These are phyloP conservation scores for Cytospora chrysosperma DNA, from an alignment of 2,329 filamentous ascomycete genomes.

Conservation along the genomic window DNA sequence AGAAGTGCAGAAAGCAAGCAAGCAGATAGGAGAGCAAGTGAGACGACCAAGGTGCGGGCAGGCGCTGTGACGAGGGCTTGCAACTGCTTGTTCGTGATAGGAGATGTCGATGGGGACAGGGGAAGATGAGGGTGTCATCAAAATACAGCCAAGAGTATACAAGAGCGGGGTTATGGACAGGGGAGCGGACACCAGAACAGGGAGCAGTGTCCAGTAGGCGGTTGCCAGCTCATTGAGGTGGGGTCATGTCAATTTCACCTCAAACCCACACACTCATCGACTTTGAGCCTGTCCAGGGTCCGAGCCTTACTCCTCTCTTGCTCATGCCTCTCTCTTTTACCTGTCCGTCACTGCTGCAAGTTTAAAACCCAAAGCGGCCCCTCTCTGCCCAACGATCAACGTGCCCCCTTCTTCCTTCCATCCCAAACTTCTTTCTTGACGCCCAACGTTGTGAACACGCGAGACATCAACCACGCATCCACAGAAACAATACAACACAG, in stretches of 20 bases:
- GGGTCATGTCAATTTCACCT: constrained; percentile 2
- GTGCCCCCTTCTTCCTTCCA: constrained; percentile 8
- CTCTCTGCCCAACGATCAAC: constrained; percentile 24
- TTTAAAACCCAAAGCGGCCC: constrained; percentile 25
- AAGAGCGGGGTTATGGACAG: constrained; percentile 10
- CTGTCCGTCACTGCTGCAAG: constrained; percentile 20
- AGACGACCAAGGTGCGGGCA: constrained; percentile 13
- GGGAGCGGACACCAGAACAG: constrained; percentile 7
- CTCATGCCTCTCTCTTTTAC: constrained; percentile 12
- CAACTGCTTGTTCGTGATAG: constrained; percentile 16
- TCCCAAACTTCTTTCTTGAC: background rate
- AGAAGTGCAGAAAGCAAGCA: constrained; percentile 19
- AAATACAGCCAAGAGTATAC: too few relatives aligned
- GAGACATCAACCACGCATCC: constrained; percentile 2
- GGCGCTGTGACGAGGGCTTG: constrained; percentile 22
- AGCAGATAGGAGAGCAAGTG: constrained; percentile 22
- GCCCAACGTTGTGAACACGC: background rate
- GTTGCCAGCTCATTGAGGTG: constrained; percentile 20
- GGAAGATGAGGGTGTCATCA: constrained; percentile 15
- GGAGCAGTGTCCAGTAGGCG: constrained; percentile 15
- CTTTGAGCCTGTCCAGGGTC: too few relatives aligned
- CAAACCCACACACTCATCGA: background rate
- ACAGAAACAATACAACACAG: constrained; percentile 1
- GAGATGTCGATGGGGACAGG: constrained; percentile 8
- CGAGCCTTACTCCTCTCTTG: too few relatives aligned